These are phyloP conservation scores for Pistacia vera DNA, from an alignment of 345 rosid species.

Conservation along the genomic window DNA sequence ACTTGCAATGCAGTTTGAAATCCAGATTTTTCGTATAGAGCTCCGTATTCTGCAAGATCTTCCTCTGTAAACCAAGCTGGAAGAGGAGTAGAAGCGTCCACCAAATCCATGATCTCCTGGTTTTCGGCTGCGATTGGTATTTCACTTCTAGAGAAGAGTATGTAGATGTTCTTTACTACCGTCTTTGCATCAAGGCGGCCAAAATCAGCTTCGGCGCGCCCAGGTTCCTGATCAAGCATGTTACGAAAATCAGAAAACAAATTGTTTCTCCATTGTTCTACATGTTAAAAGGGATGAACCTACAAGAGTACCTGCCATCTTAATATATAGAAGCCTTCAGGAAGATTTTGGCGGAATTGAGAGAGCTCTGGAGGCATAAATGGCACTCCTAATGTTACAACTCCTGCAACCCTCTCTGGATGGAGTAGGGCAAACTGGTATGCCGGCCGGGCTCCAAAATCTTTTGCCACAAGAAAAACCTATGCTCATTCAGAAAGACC, in stretches of 20 bases:
- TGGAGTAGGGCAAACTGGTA: slow-evolving; percentile 47
- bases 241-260: neutral
- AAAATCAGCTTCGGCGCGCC: slow-evolving; percentile 71
- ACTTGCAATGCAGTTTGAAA: slow-evolving; percentile 54
- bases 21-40: slow-evolving; percentile 55
- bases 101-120: slow-evolving; percentile 64
- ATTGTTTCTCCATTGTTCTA: neutral
- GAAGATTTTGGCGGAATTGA: slow-evolving; percentile 30
- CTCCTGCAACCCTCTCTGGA: slow-evolving; percentile 45
- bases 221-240: slow-evolving; percentile 37
- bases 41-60: slow-evolving; percentile 53
- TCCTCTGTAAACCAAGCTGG: slow-evolving; percentile 59
- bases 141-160: slow-evolving; percentile 54
- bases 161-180: slow-evolving; percentile 53
- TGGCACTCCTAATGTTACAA: slow-evolving; percentile 56
- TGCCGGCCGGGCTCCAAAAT: slow-evolving; percentile 48
- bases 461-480: slow-evolving; percentile 59
- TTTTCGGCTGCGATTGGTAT: slow-evolving; percentile 55
- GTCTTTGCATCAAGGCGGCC: slow-evolving; percentile 53
- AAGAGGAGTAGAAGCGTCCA: slow-evolving; percentile 51
- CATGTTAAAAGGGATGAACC: neutral
- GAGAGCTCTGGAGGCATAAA: slow-evolving; percentile 30
- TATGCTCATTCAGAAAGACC: slow-evolving; percentile 14
- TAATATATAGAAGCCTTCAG: slow-evolving; percentile 53
- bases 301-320: slow-evolving; percentile 49